Evolutionary conservation across 352 stramenopile species (phyloP).

Genomic region (Phytophthora sp.): DNA sequence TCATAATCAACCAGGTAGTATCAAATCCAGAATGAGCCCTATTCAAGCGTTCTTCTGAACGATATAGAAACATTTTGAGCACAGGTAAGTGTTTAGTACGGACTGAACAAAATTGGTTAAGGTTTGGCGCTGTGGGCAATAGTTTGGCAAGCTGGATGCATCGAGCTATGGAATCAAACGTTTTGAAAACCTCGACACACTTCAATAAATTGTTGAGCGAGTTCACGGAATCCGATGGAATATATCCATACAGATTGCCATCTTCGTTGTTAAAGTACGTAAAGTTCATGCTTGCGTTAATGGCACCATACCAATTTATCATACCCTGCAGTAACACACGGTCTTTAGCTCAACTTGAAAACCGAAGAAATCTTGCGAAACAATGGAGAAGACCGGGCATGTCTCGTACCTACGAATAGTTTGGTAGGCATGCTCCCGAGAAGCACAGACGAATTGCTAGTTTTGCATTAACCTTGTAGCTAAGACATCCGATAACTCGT

Average conservation of each 20-base stretch:
- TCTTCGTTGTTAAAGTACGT: constrained; percentile 12
- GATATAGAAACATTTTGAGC: constrained; percentile 1
- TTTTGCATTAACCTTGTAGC: no score
- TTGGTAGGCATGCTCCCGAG: no score
- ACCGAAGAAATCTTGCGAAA: no score
- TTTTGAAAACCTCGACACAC: background rate
- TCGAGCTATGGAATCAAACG: background rate
- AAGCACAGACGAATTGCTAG: no score
- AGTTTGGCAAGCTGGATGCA: constrained; percentile 2
- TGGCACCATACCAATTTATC: no score
- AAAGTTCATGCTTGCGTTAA: no score
- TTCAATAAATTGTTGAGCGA: background rate
- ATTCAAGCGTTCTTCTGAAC: constrained; percentile 6
- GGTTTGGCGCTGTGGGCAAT: constrained; percentile 1
- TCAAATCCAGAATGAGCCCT: background rate
- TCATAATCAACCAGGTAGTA: background rate
- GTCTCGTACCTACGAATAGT: no score
- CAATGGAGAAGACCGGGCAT: no score
- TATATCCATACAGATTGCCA: constrained; percentile 5
- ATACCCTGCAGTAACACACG: no score
- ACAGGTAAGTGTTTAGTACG: background rate
- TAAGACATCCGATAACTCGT: no score
- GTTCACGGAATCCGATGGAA: constrained; percentile 5
- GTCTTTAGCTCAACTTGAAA: no score
- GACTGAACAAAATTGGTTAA: constrained; percentile 7